Base-by-base conservation (phyloP, 129 eudicot species). In the Ambrosia artemisiifolia region DNA sequence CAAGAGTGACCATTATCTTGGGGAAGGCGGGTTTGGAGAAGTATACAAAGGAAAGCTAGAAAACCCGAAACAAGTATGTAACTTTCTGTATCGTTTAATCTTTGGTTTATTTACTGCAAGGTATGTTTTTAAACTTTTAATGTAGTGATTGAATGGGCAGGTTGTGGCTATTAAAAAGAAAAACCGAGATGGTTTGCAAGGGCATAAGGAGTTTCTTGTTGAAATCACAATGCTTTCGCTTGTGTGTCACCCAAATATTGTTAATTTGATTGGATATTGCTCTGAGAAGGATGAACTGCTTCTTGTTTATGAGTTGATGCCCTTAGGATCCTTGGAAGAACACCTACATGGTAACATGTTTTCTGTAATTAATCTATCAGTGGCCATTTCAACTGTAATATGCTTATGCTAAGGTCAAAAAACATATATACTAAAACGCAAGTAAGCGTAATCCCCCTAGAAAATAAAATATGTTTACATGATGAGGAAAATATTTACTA, bases 21-120 rank as follows among this genome's bases (percentile, higher is more conserved):
- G 91, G 32, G 87, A 88, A 81, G 95, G 95, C 16, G 91, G 87
- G 35, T 88, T 88, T 79, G 95, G 95, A 11, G 71, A 79, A 48
- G 95, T 88, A 49, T 88, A 75, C 72, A 73, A 81, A 78, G 91
- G 95, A 63, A 66, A 73, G 35, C 11, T 85, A 28, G 55, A 75
- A 75, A 74, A 36, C 46, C 65, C 83, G 24, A 78, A 74, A 36
- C 85, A 83, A 87, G 95, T 88, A 77, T 56, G 8, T 61, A 64
- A 66, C 63, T 28, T 38, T 35, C 14, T 68, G 53, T 63, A 59
- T 20, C 18, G 43, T 8, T 30, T 43, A 68, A 33, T 5, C 14
- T 59, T 69, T 19, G 20, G 2, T 24, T 69, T 48, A 32, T 24
- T 64, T 9, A 66, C 65, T 50, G 12, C 11, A 44, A 70, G 2